A percentile compares a stretch with the other conserved stretches of the same genome.
Conservation (phyloP, 495 filamentous ascomycete species). For the Viridothelium virens region DNA sequence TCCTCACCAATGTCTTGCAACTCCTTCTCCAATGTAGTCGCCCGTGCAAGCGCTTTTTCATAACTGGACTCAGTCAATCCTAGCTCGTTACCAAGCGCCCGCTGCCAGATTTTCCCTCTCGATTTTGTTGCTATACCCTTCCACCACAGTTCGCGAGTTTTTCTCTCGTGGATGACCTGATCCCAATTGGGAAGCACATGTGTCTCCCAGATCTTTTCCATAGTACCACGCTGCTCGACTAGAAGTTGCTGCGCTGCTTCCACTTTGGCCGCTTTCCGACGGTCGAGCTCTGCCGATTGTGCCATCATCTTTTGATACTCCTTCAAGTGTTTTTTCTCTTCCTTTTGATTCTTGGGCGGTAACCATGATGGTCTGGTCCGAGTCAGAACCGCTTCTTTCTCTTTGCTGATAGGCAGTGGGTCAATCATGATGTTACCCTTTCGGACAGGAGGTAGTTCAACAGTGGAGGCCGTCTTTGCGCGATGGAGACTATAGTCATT, state of each 20-base stretch:
- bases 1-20: constrained; percentile 19
- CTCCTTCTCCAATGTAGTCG: constrained; percentile 53
- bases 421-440: constrained; percentile 93
- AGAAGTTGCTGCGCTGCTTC: constrained; percentile 50
- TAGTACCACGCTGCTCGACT: constrained; percentile 55
- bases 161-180: constrained; percentile 57
- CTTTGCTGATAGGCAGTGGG: constrained; percentile 87
- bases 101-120: constrained; percentile 76
- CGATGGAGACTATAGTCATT: constrained; percentile 8
- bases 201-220: constrained; percentile 76
- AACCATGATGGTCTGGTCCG: constrained; percentile 91
- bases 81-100: constrained; percentile 84
- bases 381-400: constrained; percentile 88
- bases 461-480: constrained; percentile 49
- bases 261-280: constrained; percentile 42
- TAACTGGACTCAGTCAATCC: constrained; percentile 68
- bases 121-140: constrained; percentile 72
- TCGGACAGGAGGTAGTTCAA: constrained; percentile 73
- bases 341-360: constrained; percentile 85
- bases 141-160: constrained; percentile 91
- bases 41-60: constrained; percentile 67
- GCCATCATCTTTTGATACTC: constrained; percentile 95
- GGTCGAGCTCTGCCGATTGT: constrained; percentile 59
- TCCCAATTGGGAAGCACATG: constrained; percentile 85
- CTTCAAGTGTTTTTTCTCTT: constrained; percentile 83